These are phyloP conservation scores for Alternaria novae-zelandiae DNA, from an alignment of 2,329 filamentous ascomycete species.

Conservation along the genomic window DNA sequence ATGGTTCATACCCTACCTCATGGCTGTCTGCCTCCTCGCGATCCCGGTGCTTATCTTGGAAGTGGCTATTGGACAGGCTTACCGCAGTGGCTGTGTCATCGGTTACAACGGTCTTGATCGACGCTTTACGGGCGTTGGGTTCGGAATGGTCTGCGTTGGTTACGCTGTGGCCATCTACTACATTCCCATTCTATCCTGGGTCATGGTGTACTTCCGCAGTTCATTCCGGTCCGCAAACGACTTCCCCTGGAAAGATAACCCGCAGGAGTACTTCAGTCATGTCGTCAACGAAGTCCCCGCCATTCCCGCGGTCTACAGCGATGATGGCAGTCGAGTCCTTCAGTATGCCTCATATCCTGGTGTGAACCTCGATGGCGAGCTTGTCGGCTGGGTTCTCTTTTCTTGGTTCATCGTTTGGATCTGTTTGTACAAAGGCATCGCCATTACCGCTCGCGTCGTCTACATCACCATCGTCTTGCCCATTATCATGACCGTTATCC, in stretches of 20 bases:
- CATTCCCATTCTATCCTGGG: conserved; percentile 22
- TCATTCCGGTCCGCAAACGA: conserved; percentile 14
- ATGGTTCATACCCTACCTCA: conserved; percentile 1
- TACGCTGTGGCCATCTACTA: conserved; percentile 15
- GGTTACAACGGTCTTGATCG: conserved; percentile 4
- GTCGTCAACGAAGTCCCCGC: conserved; percentile 2
- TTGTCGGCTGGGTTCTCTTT: conserved; percentile 4
- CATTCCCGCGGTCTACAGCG: neutral
- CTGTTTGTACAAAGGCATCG: conserved; percentile 21
- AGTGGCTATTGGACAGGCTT: conserved; percentile 1
- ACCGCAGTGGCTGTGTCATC: conserved; percentile 5
- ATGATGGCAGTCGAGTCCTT: neutral
- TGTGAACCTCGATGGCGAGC: neutral
- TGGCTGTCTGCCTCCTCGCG: conserved; percentile 1
- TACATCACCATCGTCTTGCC: conserved; percentile 28
- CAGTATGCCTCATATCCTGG: neutral
- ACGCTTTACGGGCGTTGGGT: neutral
- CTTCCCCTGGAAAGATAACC: conserved; percentile 18
- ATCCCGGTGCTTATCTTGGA: neutral
- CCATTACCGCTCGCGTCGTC: conserved; percentile 22
- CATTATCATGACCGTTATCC: conserved; percentile 16
- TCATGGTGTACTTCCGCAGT: conserved; percentile 23
- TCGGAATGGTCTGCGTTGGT: conserved; percentile 3
- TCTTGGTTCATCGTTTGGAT: conserved; percentile 15
- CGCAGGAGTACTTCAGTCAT: conserved; percentile 9